These are phyloP conservation scores for Zygosaccharomyces kombuchaensis DNA, from an alignment of 805 yeast species.

Conservation along the genomic window DNA sequence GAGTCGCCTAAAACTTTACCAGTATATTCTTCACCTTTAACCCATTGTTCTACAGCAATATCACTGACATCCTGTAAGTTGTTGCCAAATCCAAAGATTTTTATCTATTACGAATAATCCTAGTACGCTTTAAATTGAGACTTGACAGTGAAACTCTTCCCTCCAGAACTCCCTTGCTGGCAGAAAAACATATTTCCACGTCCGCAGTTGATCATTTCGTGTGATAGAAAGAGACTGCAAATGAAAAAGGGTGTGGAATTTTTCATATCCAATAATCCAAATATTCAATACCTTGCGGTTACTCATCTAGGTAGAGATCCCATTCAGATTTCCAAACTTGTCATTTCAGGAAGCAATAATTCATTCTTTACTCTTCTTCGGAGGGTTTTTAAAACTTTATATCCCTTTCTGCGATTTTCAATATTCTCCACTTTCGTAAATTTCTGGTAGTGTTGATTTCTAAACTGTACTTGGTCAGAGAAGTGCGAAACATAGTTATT, in stretches of 20 bases:
- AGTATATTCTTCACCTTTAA: slow-evolving; percentile 13
- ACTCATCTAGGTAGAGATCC: slow-evolving; percentile 15
- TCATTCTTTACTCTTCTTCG: slow-evolving; percentile 1
- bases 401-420: too few relatives aligned
- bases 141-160: slow-evolving; percentile 11
- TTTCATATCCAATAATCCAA: slow-evolving; percentile 16
- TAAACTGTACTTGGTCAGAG: too few relatives aligned
- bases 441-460: too few relatives aligned
- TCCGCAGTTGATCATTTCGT: slow-evolving; percentile 13
- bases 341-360: neutral
- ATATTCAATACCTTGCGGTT: slow-evolving; percentile 8
- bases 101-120: slow-evolving; percentile 14
- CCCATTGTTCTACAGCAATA: slow-evolving; percentile 14
- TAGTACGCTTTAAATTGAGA: slow-evolving; percentile 12
- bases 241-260: slow-evolving; percentile 9
- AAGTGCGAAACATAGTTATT: too few relatives aligned
- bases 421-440: too few relatives aligned
- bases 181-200: slow-evolving; percentile 11
- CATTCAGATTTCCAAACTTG: slow-evolving; percentile 9
- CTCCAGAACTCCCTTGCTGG: slow-evolving; percentile 11
- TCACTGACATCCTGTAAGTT: slow-evolving; percentile 7
- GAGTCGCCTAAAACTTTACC: too few relatives aligned
- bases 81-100: slow-evolving; percentile 13
- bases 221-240: slow-evolving; percentile 13
- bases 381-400: slow-evolving; percentile 6